Percentiles rank a stretch among this genome's conserved stretches.
These are phyloP conservation scores for Microsporum audouinii DNA, from an alignment of 2,329 filamentous ascomycete species.

Conservation along the genomic window DNA sequence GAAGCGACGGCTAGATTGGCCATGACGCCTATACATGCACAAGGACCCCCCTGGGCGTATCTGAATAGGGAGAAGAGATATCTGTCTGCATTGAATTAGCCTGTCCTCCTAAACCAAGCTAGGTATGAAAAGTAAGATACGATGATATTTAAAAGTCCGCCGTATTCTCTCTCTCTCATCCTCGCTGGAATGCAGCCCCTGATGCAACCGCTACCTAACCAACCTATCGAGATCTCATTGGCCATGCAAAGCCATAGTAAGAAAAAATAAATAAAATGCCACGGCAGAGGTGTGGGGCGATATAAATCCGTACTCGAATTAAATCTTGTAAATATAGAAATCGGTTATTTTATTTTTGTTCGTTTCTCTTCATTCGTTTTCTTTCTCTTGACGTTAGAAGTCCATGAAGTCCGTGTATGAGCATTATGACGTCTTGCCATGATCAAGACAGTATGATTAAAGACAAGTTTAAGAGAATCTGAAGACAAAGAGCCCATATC, in stretches of 20 bases:
- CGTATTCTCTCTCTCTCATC: background rate
- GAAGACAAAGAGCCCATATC: background rate
- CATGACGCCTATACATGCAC: background rate
- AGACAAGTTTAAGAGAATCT: too few species aligned
- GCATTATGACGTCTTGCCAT: background rate
- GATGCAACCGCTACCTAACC: background rate
- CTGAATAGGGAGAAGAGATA: background rate
- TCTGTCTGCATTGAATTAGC: background rate
- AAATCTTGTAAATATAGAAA: background rate
- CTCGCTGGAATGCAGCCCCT: background rate
- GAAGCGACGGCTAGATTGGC: slow-evolving; percentile 61
- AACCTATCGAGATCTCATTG: background rate
- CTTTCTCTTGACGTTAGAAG: background rate
- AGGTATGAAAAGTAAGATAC: background rate
- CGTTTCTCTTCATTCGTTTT: background rate
- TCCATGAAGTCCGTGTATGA: background rate
- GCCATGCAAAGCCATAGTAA: background rate
- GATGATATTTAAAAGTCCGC: background rate
- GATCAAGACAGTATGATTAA: background rate
- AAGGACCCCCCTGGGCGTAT: background rate
- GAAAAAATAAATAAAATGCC: background rate
- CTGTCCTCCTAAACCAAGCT: background rate
- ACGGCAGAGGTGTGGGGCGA: background rate
- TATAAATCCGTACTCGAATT: background rate
- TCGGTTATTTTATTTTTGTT: background rate